A percentile compares a stretch with the other conserved stretches of the same genome.
phyloP scores from a whole-genome alignment of 2,329 filamentous ascomycete genomes.

The Stylonectria norvegica region DNA sequence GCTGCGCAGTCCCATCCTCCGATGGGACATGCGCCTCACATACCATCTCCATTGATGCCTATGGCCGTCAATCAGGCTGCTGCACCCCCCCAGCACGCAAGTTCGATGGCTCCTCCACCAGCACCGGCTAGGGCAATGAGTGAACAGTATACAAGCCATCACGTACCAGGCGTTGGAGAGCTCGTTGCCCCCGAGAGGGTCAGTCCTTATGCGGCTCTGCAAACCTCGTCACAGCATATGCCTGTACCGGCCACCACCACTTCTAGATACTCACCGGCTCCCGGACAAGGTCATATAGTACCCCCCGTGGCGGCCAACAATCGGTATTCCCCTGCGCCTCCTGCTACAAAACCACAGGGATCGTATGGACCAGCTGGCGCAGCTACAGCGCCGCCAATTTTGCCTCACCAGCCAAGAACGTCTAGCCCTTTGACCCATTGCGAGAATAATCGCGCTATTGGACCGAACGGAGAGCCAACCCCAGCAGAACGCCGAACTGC shows the following conservation, averaged over 20 bases:
- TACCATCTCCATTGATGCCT: constrained; percentile 26
- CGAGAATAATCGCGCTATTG: constrained; percentile 47
- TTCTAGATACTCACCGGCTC: constrained; percentile 62
- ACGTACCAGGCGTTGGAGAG: constrained; percentile 31
- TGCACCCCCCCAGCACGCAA: constrained; percentile 14
- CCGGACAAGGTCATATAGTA: constrained; percentile 32
- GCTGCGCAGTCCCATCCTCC: constrained; percentile 30
- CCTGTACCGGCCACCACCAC: constrained; percentile 35
- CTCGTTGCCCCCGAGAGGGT: constrained; percentile 52
- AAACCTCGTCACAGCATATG: constrained; percentile 32
- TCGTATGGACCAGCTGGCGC: constrained; percentile 39
- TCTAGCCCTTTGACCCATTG: constrained; percentile 65
- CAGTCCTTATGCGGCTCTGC: constrained; percentile 52
- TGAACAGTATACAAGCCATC: constrained; percentile 12
- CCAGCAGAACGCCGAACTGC: constrained; percentile 47
- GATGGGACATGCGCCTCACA: constrained; percentile 19
- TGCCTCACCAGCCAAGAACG: constrained; percentile 60
- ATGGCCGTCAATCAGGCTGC: constrained; percentile 17
- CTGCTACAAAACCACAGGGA: constrained; percentile 38
- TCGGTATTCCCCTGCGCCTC: constrained; percentile 53
- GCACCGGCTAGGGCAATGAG: constrained; percentile 8
- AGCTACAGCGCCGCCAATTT: constrained; percentile 41
- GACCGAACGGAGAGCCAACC: constrained; percentile 37
- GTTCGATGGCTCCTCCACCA: constrained; percentile 20
- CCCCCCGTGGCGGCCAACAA: constrained; percentile 41